A percentile compares a stretch with the other conserved stretches of the same genome.
These are phyloP conservation scores for Saccharomycopsis fibuligera DNA, from an alignment of 805 yeast genomes.

Conservation along the genomic window DNA sequence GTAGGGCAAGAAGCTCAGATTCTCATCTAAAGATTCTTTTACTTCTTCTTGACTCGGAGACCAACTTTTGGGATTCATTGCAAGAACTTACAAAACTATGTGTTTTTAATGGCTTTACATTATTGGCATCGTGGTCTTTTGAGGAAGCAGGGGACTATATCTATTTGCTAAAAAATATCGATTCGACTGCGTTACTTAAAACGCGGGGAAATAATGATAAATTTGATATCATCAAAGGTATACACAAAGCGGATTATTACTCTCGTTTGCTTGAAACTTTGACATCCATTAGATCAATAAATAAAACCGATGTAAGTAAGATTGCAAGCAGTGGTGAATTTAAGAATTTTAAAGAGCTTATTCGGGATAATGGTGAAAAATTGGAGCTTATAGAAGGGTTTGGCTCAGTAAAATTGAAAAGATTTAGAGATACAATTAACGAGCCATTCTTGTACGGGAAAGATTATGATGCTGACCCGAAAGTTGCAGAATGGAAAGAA, in stretches of 20 bases:
- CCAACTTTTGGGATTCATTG: constrained; percentile 36
- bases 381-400: constrained; percentile 40
- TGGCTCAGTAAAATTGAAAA: constrained; percentile 40
- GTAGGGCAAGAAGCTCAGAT: neutral
- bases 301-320: constrained; percentile 49
- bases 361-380: constrained; percentile 13
- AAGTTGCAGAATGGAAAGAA: constrained; percentile 8
- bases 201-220: constrained; percentile 23
- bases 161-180: constrained; percentile 11
- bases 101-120: constrained; percentile 35
- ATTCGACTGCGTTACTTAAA: constrained; percentile 3
- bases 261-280: constrained; percentile 39
- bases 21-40: constrained; percentile 9
- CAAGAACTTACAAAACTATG: constrained; percentile 36
- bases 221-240: constrained; percentile 36
- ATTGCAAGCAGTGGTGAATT: constrained; percentile 44
- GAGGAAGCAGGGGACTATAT: constrained; percentile 40
- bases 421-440: constrained; percentile 35
- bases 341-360: constrained; percentile 25
- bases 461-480: constrained; percentile 25
- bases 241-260: constrained; percentile 37
- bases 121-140: constrained; percentile 38
- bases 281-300: constrained; percentile 41
- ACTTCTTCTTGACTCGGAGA: constrained; percentile 29
- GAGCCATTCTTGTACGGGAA: constrained; percentile 47